Percentiles rank a stretch among this genome's conserved stretches.
Conservation (phyloP, 1,139 yeast species). For the Taphrina pruni region DNA sequence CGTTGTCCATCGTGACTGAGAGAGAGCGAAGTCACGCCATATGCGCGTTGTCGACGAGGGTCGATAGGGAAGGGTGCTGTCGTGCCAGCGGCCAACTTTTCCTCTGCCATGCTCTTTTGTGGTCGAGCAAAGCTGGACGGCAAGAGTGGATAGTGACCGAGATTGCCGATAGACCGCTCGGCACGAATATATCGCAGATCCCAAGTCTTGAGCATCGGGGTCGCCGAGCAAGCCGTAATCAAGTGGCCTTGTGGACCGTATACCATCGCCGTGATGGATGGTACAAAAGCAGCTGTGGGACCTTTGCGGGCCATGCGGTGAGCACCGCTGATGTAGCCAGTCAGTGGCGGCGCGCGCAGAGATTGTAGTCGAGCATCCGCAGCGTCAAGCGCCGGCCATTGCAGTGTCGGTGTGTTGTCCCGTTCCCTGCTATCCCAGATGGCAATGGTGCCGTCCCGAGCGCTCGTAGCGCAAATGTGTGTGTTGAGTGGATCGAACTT, state of each 20-base stretch:
- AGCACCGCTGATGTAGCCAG: background rate
- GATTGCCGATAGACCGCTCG: background rate
- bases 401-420: background rate
- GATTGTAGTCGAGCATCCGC: background rate
- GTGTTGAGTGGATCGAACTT: constrained; percentile 33
- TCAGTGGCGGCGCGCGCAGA: constrained; percentile 1
- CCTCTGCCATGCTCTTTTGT: background rate
- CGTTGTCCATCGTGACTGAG: constrained; percentile 18
- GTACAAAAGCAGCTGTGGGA: too few species aligned
- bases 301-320: constrained; percentile 4
- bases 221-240: constrained; percentile 37
- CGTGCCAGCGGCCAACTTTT: constrained; percentile 5
- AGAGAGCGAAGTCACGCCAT: constrained; percentile 26
- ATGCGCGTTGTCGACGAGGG: constrained; percentile 5
- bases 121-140: background rate
- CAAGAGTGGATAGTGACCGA: constrained; percentile 5
- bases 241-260: constrained; percentile 20
- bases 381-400: background rate
- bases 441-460: constrained; percentile 39
- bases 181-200: constrained; percentile 32
- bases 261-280: constrained; percentile 18
- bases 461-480: constrained; percentile 26
- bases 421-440: constrained; percentile 39
- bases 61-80: background rate
- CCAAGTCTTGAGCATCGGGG: constrained; percentile 36